These are phyloP conservation scores for Flaveria brownii DNA, from an alignment of 129 eudicot species.

Conservation along the genomic window DNA sequence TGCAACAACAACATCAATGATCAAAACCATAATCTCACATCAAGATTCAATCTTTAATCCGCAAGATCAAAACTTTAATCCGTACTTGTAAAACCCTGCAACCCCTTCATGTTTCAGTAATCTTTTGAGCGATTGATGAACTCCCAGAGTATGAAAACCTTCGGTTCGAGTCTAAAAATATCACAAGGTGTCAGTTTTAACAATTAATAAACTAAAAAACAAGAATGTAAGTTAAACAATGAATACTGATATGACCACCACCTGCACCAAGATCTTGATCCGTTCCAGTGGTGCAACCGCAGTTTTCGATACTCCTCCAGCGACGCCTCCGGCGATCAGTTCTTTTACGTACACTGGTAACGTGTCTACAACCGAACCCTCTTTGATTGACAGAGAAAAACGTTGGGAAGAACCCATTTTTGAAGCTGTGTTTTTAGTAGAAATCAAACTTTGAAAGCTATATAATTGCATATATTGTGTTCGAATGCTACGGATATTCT, in stretches of 20 bases:
- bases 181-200: not conserved
- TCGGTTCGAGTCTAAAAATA: slow-evolving; percentile 75
- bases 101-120: slow-evolving; percentile 84
- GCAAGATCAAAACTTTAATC: not conserved
- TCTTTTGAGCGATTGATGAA: slow-evolving; percentile 72
- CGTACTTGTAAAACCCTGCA: slow-evolving; percentile 86
- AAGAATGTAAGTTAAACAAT: no score
- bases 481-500: slow-evolving; percentile 15
- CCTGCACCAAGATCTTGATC: slow-evolving; percentile 89
- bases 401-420: slow-evolving; percentile 76
- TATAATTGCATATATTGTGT: not conserved
- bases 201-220: not conserved
- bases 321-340: slow-evolving; percentile 95
- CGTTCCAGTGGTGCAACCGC: slow-evolving; percentile 91
- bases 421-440: not conserved
- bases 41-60: not conserved
- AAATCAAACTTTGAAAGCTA: slow-evolving; percentile 13
- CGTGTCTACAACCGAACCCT: slow-evolving; percentile 57
- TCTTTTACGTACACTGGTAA: slow-evolving; percentile 86
- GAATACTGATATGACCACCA: slow-evolving; percentile 7
- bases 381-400: slow-evolving; percentile 55
- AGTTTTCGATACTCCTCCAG: slow-evolving; percentile 92
- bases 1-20: slow-evolving; percentile 22
- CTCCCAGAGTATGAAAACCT: slow-evolving; percentile 84
- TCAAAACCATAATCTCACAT: not conserved